Percentiles rank a stretch among this genome's conserved stretches.
Evolutionary conservation across 352 stramenopile species (phyloP).

Genomic region (Peronospora destructor): DNA sequence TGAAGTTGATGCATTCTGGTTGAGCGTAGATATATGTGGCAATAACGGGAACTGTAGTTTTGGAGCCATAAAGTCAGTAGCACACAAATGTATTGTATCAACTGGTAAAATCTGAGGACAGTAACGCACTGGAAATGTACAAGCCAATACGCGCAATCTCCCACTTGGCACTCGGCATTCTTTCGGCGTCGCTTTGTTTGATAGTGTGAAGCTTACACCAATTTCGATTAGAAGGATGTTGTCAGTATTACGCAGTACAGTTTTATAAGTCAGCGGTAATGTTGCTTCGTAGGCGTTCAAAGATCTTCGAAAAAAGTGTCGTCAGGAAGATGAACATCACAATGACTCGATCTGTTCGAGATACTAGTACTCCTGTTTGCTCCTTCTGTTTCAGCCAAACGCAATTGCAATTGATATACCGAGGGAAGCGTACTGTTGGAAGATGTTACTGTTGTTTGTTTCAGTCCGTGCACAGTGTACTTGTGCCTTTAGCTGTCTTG

Average conservation of each 20-base stretch:
- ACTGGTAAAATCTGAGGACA: neutral
- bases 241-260: slow-evolving; percentile 7
- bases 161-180: slow-evolving; percentile 59
- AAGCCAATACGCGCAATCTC: slow-evolving; percentile 63
- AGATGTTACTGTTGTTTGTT: slow-evolving; percentile 21
- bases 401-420: no score
- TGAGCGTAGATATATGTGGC: slow-evolving; percentile 81
- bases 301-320: no score
- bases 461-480: slow-evolving; percentile 8
- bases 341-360: no score
- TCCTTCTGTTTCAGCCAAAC: no score
- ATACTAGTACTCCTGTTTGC: no score
- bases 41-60: slow-evolving; percentile 54
- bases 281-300: neutral
- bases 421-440: no score
- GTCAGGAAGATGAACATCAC: no score
- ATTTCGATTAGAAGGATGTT: neutral
- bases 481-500: slow-evolving; percentile 21
- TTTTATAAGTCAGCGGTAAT: slow-evolving; percentile 12
- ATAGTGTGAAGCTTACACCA: slow-evolving; percentile 6
- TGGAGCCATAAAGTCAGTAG: neutral
- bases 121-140: slow-evolving; percentile 57
- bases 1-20: slow-evolving; percentile 78
- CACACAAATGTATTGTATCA: neutral
- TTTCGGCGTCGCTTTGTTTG: slow-evolving; percentile 11